phyloP scores from a whole-genome alignment of 768 basidiomycete species.

The Boletus rufocinnamomeus region DNA sequence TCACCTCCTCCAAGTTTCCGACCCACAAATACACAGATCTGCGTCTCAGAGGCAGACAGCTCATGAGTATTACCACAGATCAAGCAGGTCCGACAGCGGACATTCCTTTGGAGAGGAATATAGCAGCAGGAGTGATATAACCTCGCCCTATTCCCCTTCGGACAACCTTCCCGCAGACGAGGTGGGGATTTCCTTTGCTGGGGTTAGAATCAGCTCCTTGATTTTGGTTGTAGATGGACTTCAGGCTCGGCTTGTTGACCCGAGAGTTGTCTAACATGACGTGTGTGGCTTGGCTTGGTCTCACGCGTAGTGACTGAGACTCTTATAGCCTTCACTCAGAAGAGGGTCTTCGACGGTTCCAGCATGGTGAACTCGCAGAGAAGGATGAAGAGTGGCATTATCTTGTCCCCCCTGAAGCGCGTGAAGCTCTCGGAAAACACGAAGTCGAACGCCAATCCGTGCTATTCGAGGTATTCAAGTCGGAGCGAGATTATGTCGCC shows the following conservation, averaged over 20 bases:
- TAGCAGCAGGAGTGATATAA: conserved; percentile 23
- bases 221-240: conserved; percentile 28
- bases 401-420: conserved; percentile 72
- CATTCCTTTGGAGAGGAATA: conserved; percentile 17
- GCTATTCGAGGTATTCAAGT: conserved; percentile 88
- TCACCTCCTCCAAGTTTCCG: conserved; percentile 48
- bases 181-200: conserved; percentile 37
- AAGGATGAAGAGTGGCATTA: conserved; percentile 83
- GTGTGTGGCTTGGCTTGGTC: conserved; percentile 34
- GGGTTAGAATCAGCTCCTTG: conserved; percentile 8
- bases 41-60: conserved; percentile 39
- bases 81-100: conserved; percentile 43
- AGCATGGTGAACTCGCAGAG: conserved; percentile 61
- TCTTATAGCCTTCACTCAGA: conserved; percentile 56
- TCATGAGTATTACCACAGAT: conserved; percentile 37
- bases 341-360: conserved; percentile 66
- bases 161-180: conserved; percentile 38
- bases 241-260: conserved; percentile 31
- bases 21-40: conserved; percentile 53
- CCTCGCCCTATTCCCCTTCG: conserved; percentile 39
- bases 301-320: conserved; percentile 13
- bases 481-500: conserved; percentile 83
- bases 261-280: conserved; percentile 40
- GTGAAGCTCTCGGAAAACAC: conserved; percentile 66
- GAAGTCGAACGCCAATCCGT: conserved; percentile 86